phyloP scores from a whole-genome alignment of 2,329 filamentous ascomycete species.

The Cercospora sesami region DNA sequence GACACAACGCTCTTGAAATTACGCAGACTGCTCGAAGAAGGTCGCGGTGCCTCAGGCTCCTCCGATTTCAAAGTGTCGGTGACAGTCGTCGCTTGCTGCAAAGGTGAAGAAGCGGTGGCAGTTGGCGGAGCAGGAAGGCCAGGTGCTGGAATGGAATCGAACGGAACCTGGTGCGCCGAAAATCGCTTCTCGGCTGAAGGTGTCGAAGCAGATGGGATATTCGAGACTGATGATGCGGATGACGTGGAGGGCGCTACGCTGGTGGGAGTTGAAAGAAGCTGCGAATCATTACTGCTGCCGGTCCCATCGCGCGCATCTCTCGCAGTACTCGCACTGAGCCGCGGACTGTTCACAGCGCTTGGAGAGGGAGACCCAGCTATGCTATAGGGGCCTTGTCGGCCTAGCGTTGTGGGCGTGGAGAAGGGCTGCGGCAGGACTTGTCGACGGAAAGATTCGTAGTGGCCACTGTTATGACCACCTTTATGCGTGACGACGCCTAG shows the following conservation, averaged over 20 bases:
- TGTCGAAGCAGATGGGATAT: slow-evolving; percentile 10
- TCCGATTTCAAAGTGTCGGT: slow-evolving; percentile 6
- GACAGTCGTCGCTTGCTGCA: not conserved
- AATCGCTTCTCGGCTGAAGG: slow-evolving; percentile 17
- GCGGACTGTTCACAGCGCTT: slow-evolving; percentile 43
- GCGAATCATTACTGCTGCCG: slow-evolving; percentile 19
- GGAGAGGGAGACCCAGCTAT: slow-evolving; percentile 43
- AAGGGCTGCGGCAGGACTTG: slow-evolving; percentile 79
- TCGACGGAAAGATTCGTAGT: slow-evolving; percentile 93
- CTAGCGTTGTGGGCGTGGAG: slow-evolving; percentile 78
- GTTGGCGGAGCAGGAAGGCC: slow-evolving; percentile 31
- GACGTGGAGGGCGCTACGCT: slow-evolving; percentile 24
- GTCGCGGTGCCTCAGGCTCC: slow-evolving; percentile 7
- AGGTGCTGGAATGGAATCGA: slow-evolving; percentile 33
- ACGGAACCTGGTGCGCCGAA: slow-evolving; percentile 26
- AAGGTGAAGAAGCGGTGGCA: not conserved
- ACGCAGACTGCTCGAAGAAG: slow-evolving; percentile 8
- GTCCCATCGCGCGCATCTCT: slow-evolving; percentile 17
- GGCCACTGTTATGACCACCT: slow-evolving; percentile 91
- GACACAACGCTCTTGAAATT: slow-evolving; percentile 3
- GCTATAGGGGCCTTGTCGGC: slow-evolving; percentile 72
- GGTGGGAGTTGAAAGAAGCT: slow-evolving; percentile 20
- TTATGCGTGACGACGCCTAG: slow-evolving; percentile 90
- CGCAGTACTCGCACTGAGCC: slow-evolving; percentile 36
- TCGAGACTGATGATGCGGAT: slow-evolving; percentile 26